These are phyloP conservation scores for Mesembryanthemum crystallinum DNA, from an alignment of 148 eudicot species.

Conservation along the genomic window DNA sequence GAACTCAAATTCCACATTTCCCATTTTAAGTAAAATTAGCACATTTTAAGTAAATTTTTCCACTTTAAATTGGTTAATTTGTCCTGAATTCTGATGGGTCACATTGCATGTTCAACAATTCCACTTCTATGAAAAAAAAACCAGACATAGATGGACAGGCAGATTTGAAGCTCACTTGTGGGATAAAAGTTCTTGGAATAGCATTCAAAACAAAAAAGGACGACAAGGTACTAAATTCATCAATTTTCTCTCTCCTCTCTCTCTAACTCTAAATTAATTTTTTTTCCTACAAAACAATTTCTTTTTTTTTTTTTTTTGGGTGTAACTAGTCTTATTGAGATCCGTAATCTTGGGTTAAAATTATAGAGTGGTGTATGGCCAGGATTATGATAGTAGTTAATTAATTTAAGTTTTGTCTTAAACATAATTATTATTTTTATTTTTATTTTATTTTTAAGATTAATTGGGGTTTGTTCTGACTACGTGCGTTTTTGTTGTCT, in stretches of 20 bases:
- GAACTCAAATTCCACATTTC: background rate
- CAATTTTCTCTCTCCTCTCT: background rate
- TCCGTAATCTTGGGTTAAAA: conserved; percentile 29
- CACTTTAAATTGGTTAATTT: background rate
- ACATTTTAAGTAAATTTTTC: background rate
- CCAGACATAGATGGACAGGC: conserved; percentile 97
- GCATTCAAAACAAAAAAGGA: conserved; percentile 84
- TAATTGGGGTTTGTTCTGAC: conserved; percentile 40
- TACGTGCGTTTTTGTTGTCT: conserved; percentile 38
- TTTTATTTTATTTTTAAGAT: conserved; percentile 2
- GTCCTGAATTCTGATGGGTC: conserved; percentile 12
- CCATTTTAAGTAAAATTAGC: background rate
- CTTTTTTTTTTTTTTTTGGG: background rate
- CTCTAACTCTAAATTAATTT: background rate
- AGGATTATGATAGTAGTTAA: conserved; percentile 13
- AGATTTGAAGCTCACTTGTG: conserved; percentile 95
- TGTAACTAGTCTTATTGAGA: conserved; percentile 19
- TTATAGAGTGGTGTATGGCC: conserved; percentile 4
- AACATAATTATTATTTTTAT: background rate
- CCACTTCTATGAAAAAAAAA: background rate
- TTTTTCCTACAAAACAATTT: background rate
- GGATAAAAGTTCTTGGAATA: conserved; percentile 91
- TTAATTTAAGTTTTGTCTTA: conserved; percentile 4
- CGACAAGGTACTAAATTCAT: conserved; percentile 56
- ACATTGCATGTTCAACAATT: conserved; percentile 47